phyloP scores from a whole-genome alignment of 176 grass and related monocot species.

The Microstegium vimineum region DNA sequence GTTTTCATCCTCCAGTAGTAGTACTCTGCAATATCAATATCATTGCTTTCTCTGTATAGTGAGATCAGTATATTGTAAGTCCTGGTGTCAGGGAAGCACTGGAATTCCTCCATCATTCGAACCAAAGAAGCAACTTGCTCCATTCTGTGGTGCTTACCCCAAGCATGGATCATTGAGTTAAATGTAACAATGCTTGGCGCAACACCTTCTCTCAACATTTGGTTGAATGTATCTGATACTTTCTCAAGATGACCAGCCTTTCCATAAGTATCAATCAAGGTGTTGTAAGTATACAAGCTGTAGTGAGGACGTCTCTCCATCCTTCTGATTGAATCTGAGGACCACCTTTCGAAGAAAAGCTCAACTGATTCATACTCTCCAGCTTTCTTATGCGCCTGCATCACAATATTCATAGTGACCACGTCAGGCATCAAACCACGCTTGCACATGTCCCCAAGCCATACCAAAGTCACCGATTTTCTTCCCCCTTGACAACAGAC shows the following conservation, averaged over 20 bases:
- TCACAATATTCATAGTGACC: conserved; percentile 61
- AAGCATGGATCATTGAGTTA: conserved; percentile 76
- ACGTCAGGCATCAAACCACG: conserved; percentile 68
- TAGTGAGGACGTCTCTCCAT: conserved; percentile 26
- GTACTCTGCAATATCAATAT: conserved; percentile 56
- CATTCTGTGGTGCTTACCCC: conserved; percentile 43
- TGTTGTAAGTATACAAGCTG: conserved; percentile 78
- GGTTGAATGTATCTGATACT: conserved; percentile 59
- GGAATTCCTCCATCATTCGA: conserved; percentile 53
- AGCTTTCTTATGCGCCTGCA: conserved; percentile 70
- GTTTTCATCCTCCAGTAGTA: conserved; percentile 68
- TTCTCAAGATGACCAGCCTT: conserved; percentile 71
- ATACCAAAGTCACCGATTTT: conserved; percentile 38
- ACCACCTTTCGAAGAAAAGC: conserved; percentile 60
- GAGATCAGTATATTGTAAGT: conserved; percentile 78
- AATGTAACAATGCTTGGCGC: conserved; percentile 69
- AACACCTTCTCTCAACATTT: conserved; percentile 71
- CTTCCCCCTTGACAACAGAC: conserved; percentile 58
- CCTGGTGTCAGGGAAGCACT: conserved; percentile 59
- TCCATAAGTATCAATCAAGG: conserved; percentile 81
- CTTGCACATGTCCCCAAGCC: conserved; percentile 83
- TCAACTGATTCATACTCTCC: conserved; percentile 60
- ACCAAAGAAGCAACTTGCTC: conserved; percentile 60
- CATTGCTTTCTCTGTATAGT: conserved; percentile 60
- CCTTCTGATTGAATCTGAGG: conserved; percentile 17